Base-by-base conservation (phyloP, 805 yeast genomes). In the Pichia paraexigua region DNA sequence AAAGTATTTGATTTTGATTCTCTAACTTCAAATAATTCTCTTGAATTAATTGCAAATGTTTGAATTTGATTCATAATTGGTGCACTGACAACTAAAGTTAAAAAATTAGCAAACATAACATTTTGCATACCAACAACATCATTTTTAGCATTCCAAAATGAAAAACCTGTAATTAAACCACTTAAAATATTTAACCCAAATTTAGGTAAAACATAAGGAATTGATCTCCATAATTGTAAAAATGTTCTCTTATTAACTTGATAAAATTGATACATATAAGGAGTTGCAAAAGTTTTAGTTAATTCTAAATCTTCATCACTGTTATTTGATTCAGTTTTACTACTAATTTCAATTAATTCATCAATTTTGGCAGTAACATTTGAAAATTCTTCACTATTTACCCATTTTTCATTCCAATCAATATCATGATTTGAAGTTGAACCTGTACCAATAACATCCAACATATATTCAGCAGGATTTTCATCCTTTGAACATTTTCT, bases 381-480 rank as follows among this genome's bases (percentile, higher is more conserved):
- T 6, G 48, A 50, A 52, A 49, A 70, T 48, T 68, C 65, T 3
- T 54, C 54, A 35, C 68, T 61, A 17, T 64, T 66, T 9, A 56
- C 56, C 94, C 94, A 86, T 13, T 77, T 71, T 12, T 81, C 78
- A 63, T 72, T 71, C 83, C 87, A 86, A 64, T 86, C 83, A 47
- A 74, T 75, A 30, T 67, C 61, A 18, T 76, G 78, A 49, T 70
- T 61, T 3, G 88, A 83, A 28, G 88, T 83, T 3, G 92, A 89
- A 63, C 88, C 91, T 35, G 92, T 91, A 54, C 92, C 92, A 65
- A 86, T 82, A 52, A 80, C 80, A 55, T 82, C 82, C 58, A 85
- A 69, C 67, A 84, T 81, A 71, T 83, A 85, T 66, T 84, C 91
- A 35, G 90, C 90, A 24, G 91, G 90, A 57, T 85, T 85, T 50